Percentiles rank a stretch among this genome's conserved stretches.
Evolutionary conservation across 2,329 filamentous ascomycete genomes (phyloP).

Genomic region (Sordariomycetes sp.): DNA sequence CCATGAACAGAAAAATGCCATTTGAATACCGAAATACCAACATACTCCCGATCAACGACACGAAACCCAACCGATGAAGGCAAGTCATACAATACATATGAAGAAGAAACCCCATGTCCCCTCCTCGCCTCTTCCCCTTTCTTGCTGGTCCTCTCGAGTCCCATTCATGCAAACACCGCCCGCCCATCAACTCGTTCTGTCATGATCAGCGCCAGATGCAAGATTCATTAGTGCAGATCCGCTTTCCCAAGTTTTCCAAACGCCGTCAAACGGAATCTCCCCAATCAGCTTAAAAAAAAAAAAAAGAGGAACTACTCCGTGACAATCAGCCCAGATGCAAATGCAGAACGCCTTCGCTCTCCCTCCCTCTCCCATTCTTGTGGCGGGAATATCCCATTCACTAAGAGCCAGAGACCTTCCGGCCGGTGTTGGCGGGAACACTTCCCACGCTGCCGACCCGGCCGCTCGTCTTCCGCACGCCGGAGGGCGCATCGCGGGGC

Average conservation of each 20-base stretch:
- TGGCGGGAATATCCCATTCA: not conserved
- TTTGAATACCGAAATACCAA: not conserved
- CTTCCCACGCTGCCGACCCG: conserved; percentile 50
- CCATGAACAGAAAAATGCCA: not conserved
- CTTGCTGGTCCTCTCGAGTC: not conserved
- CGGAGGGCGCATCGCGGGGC: conserved; percentile 20
- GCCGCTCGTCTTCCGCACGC: conserved; percentile 56
- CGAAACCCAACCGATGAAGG: not conserved
- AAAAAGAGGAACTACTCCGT: not conserved
- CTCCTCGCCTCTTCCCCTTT: not conserved
- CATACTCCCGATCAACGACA: not conserved
- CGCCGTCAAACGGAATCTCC: not conserved
- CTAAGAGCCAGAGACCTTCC: conserved; percentile 38
- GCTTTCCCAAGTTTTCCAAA: not conserved
- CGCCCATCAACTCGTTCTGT: not conserved
- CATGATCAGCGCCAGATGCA: not conserved
- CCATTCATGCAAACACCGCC: too few relatives aligned
- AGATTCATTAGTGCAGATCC: not conserved
- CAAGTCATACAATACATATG: not conserved
- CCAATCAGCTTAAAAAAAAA: not conserved
- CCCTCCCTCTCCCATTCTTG: not conserved
- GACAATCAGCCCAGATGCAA: too few relatives aligned
- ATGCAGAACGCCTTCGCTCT: not conserved
- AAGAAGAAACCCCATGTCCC: not conserved
- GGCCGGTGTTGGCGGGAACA: conserved; percentile 28